phyloP scores from a whole-genome alignment of 2,329 filamentous ascomycete genomes.

The Penicillium sp. region DNA sequence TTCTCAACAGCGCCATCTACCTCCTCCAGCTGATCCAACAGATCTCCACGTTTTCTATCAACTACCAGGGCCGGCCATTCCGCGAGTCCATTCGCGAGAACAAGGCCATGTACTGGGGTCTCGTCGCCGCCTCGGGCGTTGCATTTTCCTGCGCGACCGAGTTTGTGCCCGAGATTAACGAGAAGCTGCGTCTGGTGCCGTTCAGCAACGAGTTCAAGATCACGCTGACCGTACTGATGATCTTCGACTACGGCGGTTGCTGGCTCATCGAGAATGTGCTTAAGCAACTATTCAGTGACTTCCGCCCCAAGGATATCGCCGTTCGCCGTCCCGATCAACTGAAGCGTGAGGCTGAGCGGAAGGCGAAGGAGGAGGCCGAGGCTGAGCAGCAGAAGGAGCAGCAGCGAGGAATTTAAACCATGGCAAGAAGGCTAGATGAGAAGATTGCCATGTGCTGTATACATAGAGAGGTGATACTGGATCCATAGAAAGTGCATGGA shows the following conservation, averaged over 20 bases:
- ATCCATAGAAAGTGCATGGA: constrained; percentile 23
- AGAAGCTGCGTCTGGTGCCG: constrained; percentile 87
- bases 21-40: constrained; percentile 97
- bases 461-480: constrained; percentile 22
- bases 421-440: constrained; percentile 7
- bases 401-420: constrained; percentile 31
- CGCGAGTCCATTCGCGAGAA: constrained; percentile 95
- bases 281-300: constrained; percentile 87
- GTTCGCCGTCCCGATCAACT: constrained; percentile 84
- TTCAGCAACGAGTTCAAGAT: constrained; percentile 88
- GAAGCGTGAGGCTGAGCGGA: constrained; percentile 72
- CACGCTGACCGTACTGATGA: constrained; percentile 82
- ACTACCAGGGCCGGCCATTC: constrained; percentile 98
- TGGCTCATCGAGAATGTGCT: constrained; percentile 84
- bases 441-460: constrained; percentile 21
- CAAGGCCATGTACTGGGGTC: constrained; percentile 96
- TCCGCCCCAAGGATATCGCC: constrained; percentile 91
- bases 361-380: constrained; percentile 60
- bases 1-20: constrained; percentile 96
- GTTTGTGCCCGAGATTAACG: constrained; percentile 92
- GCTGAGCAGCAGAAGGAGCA: constrained; percentile 44
- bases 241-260: constrained; percentile 84
- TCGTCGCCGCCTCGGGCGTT: constrained; percentile 84
- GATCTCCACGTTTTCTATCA: constrained; percentile 98
- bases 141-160: constrained; percentile 95